Evolutionary conservation across 2,329 filamentous ascomycete species (phyloP).

Genomic region (Claviceps paspali): DNA sequence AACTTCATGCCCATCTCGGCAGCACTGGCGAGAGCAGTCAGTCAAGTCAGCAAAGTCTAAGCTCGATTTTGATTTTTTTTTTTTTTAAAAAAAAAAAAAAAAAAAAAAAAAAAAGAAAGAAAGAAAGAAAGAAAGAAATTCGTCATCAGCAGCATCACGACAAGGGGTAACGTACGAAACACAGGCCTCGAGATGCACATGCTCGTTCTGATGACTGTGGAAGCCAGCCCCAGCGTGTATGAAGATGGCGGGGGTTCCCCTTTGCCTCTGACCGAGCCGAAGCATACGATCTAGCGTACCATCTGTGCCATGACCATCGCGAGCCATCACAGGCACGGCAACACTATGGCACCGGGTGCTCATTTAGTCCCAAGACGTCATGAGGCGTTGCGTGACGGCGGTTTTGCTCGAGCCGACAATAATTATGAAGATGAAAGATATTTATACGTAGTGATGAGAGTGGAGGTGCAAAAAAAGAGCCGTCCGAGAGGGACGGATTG

Average conservation of each 20-base stretch:
- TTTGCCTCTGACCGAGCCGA: slow-evolving; percentile 19
- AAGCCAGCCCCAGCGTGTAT: slow-evolving; percentile 92
- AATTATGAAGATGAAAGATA: slow-evolving; percentile 6
- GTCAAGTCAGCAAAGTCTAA: not conserved
- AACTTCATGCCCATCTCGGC: slow-evolving; percentile 72
- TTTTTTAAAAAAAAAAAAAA: too few species aligned
- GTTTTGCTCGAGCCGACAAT: not conserved
- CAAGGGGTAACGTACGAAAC: slow-evolving; percentile 51
- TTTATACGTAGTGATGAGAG: slow-evolving; percentile 1
- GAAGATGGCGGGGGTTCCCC: slow-evolving; percentile 58
- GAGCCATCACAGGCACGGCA: slow-evolving; percentile 27
- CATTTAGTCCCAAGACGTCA: slow-evolving; percentile 17
- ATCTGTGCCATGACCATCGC: slow-evolving; percentile 28
- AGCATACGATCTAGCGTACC: slow-evolving; percentile 26
- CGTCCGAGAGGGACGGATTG: slow-evolving; percentile 2
- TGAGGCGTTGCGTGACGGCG: slow-evolving; percentile 4
- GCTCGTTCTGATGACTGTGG: slow-evolving; percentile 77
- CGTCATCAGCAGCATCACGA: too few species aligned
- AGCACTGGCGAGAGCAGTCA: slow-evolving; percentile 41
- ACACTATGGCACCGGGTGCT: slow-evolving; percentile 9
- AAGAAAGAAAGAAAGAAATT: not conserved
- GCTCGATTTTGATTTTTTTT: too few species aligned
- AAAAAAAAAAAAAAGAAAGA: not conserved
- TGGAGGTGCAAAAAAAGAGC: slow-evolving; percentile 1
- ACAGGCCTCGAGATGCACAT: slow-evolving; percentile 71